Evolutionary conservation across 306 rosid genomes (phyloP), one percentile per base, ranked within the genome.

Genomic region (Prunus fruticosa): DNA sequence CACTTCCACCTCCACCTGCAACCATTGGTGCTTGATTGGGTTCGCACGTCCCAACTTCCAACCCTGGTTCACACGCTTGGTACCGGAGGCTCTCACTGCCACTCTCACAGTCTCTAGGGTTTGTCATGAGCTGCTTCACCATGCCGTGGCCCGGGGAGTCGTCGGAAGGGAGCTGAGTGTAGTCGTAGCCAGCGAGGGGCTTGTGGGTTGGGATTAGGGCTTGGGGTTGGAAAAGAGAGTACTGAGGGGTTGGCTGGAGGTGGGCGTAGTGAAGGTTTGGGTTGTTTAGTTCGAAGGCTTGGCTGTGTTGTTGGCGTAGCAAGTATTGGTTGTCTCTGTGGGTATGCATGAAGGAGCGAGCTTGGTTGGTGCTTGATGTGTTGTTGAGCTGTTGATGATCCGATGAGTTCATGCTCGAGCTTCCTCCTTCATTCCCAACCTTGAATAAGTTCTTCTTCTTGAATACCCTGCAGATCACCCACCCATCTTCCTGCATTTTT

Each of bases 391-490:
- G 94, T 46, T 82, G 97, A 15, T 89, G 75, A 20, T 76, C 74
- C 62, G 75, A 88, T 27, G 86, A 73, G 76, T 84, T 86, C 51
- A 65, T 88, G 87, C 67, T 80, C 8, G 87, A 72, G 32, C 77
- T 83, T 46, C 89, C 94, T 53, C 81, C 85, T 23, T 57, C 75
- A 20, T 54, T 73, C 5, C 76, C 81, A 12, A 90, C 86, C 81
- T 95, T 95, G 93, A 92, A 95, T 30, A 95, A 65, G 62, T 92
- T 89, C 80, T 95, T 95, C 92, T 95, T 95, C 89, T 95, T 92
- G 86, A 95, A 95, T 22, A 95, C 98, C 79, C 97, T 83, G 57
- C 98, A 95, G 19, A 95, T 88, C 64, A 95, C 98, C 98, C 97
- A 95, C 0, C 98, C 97, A 30, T 95, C 98, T 77, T 94, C 97